A percentile compares a stretch with the other conserved stretches of the same genome.
Conservation (phyloP, 1,284 basidiomycete species). For the Microstroma glucosiphilum region DNA sequence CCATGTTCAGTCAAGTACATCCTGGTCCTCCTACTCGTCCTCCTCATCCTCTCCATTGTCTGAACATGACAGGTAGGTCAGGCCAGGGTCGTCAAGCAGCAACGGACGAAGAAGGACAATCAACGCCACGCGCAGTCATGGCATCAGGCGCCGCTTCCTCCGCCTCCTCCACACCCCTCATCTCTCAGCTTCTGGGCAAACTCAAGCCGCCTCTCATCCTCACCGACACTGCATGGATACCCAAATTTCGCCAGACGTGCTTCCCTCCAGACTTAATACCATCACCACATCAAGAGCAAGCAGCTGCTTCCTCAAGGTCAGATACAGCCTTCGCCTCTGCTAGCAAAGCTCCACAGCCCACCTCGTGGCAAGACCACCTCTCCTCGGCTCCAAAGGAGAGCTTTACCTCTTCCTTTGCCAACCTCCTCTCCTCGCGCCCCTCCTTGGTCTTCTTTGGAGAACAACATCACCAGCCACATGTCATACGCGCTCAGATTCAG, state of each 20-base stretch:
- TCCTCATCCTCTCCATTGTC: too few relatives aligned
- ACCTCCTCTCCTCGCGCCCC: constrained; percentile 11
- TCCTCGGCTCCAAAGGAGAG: constrained; percentile 2
- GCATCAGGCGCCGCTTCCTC: too few relatives aligned
- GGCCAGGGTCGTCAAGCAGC: too few relatives aligned
- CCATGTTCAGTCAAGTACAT: too few relatives aligned
- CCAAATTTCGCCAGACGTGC: constrained; percentile 1
- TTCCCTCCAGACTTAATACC: neutral
- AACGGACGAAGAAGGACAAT: too few relatives aligned
- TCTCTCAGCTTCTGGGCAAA: neutral
- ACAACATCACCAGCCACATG: constrained; percentile 38
- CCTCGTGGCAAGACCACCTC: constrained; percentile 3
- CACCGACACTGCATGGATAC: constrained; percentile 4
- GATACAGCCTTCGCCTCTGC: neutral
- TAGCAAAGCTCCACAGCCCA: neutral
- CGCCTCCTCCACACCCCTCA: neutral
- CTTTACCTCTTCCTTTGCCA: neutral
- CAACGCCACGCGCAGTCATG: too few relatives aligned
- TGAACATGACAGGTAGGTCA: too few relatives aligned
- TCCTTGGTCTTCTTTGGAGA: constrained; percentile 35
- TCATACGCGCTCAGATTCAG: constrained; percentile 34
- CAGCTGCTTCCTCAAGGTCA: too few relatives aligned
- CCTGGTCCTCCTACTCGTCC: too few relatives aligned
- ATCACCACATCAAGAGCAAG: neutral
- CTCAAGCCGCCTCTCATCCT: constrained; percentile 4